Evolutionary conservation across 192 early-diverging fungal genomes (phyloP), one percentile per base, ranked within the genome.

Genomic region (Coemansia sp.): DNA sequence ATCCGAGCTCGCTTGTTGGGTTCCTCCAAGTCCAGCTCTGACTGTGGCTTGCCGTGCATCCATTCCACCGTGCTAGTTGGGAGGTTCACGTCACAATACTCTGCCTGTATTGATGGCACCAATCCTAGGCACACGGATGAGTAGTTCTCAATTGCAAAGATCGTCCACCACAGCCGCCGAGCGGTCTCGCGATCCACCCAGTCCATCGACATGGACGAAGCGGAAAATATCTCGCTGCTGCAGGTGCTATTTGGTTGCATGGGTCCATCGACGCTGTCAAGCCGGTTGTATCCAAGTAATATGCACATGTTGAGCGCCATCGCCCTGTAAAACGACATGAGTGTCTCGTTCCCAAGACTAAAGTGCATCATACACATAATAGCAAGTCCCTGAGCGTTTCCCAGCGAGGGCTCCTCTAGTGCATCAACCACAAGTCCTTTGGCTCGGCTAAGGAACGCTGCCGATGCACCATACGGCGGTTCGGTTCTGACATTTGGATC

Each of bases 91-190:
- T 82, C 68, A 54, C 79, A 82, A 57, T 73, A 76, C 63, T 82
- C 79, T 30, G 79, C 79, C 65, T 82, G 79, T 53, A 82, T 74
- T 66, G 79, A 82, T 36, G 79, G 79, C 71, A 75, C 64, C 56
- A 82, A 59, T 0, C 74, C 74, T 71, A 82, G 67, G 64, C 74
- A 82, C 7, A 76, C 75, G 4, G 79, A 76, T 50, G 75, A 69
- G 71, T 82, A 82, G 79, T 82, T 82, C 27, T 82, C 79, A 32
- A 82, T 59, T 10, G 74, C 69, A 22, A 82, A 82, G 10, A 82
- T 77, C 11, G 67, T 73, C 79, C 79, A 82, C 79, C 79, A 82
- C 65, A 82, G 50, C n/a, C 79, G 64, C 22, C 79, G 70, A 31
- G 74, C 79, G n/a, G 75, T 67, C 65, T 82, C 79, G 33, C 74